These are phyloP conservation scores for Hypomyces rosellus DNA, from an alignment of 2,329 filamentous ascomycete genomes.

Conservation along the genomic window DNA sequence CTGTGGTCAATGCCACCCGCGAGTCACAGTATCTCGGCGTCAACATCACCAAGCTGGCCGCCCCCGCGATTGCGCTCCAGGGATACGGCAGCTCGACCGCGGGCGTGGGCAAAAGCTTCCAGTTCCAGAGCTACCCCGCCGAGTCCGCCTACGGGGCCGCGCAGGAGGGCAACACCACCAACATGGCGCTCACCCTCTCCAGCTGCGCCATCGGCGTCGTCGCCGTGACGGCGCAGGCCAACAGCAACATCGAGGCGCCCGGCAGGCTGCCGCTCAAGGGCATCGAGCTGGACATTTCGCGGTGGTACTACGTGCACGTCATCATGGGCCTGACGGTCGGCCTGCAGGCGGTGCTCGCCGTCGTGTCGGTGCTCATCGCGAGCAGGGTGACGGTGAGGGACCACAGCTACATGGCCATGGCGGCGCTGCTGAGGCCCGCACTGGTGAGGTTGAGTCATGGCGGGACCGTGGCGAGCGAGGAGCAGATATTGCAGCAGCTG, in stretches of 20 bases:
- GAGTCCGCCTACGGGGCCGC: slow-evolving; percentile 32
- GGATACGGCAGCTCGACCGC: slow-evolving; percentile 27
- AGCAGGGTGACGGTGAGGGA: slow-evolving; percentile 23
- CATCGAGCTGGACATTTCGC: slow-evolving; percentile 24
- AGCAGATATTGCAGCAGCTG: slow-evolving; percentile 13
- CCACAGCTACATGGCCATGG: slow-evolving; percentile 18
- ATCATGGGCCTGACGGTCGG: slow-evolving; percentile 26
- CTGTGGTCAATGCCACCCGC: slow-evolving; percentile 28
- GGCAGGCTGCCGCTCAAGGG: slow-evolving; percentile 27
- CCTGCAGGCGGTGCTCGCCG: slow-evolving; percentile 24
- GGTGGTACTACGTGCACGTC: slow-evolving; percentile 27
- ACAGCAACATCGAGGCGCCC: slow-evolving; percentile 18
- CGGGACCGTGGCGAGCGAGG: slow-evolving; percentile 14
- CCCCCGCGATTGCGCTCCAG: slow-evolving; percentile 34
- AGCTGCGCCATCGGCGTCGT: slow-evolving; percentile 32
- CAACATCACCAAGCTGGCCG: slow-evolving; percentile 27
- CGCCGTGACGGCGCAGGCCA: slow-evolving; percentile 25
- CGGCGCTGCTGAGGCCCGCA: slow-evolving; percentile 15
- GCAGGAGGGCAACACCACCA: slow-evolving; percentile 21
- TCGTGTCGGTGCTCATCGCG: slow-evolving; percentile 17
- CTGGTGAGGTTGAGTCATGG: slow-evolving; percentile 13
- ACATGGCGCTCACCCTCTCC: slow-evolving; percentile 32
- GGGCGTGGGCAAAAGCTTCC: slow-evolving; percentile 19
- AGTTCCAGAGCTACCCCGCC: slow-evolving; percentile 37
- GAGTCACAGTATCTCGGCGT: slow-evolving; percentile 30